These are phyloP conservation scores for Stereum hirsutum DNA, from an alignment of 1,284 basidiomycete genomes.

Conservation along the genomic window DNA sequence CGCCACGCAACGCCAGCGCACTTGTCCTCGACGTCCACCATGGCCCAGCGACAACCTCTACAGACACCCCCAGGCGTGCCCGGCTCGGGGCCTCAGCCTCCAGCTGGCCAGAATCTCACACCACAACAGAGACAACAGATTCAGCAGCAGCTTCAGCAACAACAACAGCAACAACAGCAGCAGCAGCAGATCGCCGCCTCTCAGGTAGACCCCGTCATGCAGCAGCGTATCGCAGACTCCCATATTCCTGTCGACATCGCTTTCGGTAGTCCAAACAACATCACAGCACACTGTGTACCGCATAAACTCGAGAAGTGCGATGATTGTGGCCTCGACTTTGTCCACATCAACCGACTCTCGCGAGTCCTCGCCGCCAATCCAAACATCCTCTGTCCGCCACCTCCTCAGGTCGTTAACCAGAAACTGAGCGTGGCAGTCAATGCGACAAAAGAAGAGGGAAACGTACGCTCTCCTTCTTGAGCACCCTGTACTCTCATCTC, in stretches of 20 bases:
- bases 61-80: too few species aligned
- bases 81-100: not conserved
- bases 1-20: too few species aligned
- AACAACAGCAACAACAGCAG: conserved; percentile 23
- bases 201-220: conserved; percentile 56
- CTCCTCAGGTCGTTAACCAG: conserved; percentile 68
- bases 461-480: conserved; percentile 38
- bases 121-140: conserved; percentile 5
- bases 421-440: conserved; percentile 68
- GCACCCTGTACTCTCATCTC: conserved; percentile 6
- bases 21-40: too few species aligned
- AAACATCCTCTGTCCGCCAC: conserved; percentile 71
- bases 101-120: not conserved
- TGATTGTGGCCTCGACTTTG: conserved; percentile 64
- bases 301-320: conserved; percentile 68
- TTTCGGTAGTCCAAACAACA: conserved; percentile 41
- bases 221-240: conserved; percentile 67
- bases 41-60: not conserved
- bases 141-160: conserved; percentile 24
- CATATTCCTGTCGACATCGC: conserved; percentile 52
- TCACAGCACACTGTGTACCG: conserved; percentile 43
- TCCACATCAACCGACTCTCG: conserved; percentile 62
- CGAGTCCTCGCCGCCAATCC: conserved; percentile 64
- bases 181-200: conserved; percentile 33
- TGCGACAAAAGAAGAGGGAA: conserved; percentile 83